Evolutionary conservation across 1,284 basidiomycete genomes (phyloP), one percentile per base, ranked within the genome.

Genomic region (Heterobasidion irregulare): DNA sequence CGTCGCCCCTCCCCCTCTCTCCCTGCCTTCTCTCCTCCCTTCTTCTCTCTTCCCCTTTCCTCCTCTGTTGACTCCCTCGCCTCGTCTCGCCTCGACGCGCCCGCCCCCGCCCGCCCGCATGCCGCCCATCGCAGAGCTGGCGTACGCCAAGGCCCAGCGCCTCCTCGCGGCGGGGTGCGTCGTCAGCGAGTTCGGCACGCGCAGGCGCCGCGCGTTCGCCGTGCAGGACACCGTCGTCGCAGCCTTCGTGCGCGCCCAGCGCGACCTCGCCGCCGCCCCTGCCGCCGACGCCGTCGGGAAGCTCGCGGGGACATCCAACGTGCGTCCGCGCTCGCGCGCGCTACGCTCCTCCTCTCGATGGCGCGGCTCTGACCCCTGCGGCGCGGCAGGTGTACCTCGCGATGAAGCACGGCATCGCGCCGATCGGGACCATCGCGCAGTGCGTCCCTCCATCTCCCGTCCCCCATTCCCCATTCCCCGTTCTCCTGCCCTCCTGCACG

Each of bases 101-200:
- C n/a, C n/a, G n/a, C n/a, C n/a, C n/a, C n/a, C n/a, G n/a, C n/a
- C n/a, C n/a, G n/a, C n/a, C n/a, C n/a, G n/a, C n/a, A n/a, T n/a
- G n/a, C n/a, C n/a, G n/a, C n/a, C n/a, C n/a, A n/a, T n/a, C n/a
- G 34, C 57, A 76, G 78, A 74, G 48, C 60, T 69, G 19, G 91
- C 94, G 2, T 86, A 84, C 61, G 63, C 69, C 33, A 98, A 99
- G 69, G 92, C 82, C 0, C 72, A 72, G 54, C 64, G 70, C 13
- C 75, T 98, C 10, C 71, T 96, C n/a, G 67, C 77, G 43, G 78
- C 79, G 0, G 87, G 85, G 3, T 89, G 94, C 61, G 66, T 73
- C 1, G 89, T 97, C 66, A 94, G 86, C 64, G 97, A 99, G 66
- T 98, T 98, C 60, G 97, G 97, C 2, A 96, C 95, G 1, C 79